Conservation (phyloP, 2,329 filamentous ascomycete genomes). For the Myriosclerotinia duriaeana region DNA sequence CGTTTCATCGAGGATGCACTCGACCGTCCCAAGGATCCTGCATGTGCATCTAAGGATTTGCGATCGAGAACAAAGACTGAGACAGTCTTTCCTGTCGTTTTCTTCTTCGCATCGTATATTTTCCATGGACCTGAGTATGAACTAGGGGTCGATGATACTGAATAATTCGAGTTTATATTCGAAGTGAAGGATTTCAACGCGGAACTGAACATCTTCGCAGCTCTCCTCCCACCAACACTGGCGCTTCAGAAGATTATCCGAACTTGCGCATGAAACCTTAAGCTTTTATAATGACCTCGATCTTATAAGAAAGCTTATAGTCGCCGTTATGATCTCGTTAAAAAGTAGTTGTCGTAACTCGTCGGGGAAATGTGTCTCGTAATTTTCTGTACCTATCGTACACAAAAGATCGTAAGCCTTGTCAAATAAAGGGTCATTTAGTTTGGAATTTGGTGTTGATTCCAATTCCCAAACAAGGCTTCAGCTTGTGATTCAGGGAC, state of each 20-base stretch:
- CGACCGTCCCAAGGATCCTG: constrained; percentile 60
- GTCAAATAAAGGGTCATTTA: constrained; percentile 4
- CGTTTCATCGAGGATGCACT: constrained; percentile 72
- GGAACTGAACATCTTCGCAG: constrained; percentile 47
- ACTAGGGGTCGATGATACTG: constrained; percentile 71
- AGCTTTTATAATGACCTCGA: constrained; percentile 7
- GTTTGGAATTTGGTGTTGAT: not conserved
- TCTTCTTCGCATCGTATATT: constrained; percentile 96
- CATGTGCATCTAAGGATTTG: constrained; percentile 74
- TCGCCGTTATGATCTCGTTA: not conserved
- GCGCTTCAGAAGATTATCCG: constrained; percentile 5
- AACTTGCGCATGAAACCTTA: constrained; percentile 11
- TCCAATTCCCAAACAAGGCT: not conserved
- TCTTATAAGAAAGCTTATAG: not conserved
- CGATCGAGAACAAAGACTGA: constrained; percentile 95
- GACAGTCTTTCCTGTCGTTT: constrained; percentile 82
- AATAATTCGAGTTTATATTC: constrained; percentile 92
- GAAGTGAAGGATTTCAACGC: constrained; percentile 90
- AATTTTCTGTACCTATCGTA: not conserved
- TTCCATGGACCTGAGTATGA: constrained; percentile 91
- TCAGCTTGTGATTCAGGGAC: constrained; percentile 6
- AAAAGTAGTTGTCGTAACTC: not conserved
- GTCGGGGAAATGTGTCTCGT: not conserved
- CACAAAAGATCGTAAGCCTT: not conserved
- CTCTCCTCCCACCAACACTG: constrained; percentile 24